A percentile compares a stretch with the other conserved stretches of the same genome.
Conservation (phyloP, 768 basidiomycete species). For the Suillus paluster region DNA sequence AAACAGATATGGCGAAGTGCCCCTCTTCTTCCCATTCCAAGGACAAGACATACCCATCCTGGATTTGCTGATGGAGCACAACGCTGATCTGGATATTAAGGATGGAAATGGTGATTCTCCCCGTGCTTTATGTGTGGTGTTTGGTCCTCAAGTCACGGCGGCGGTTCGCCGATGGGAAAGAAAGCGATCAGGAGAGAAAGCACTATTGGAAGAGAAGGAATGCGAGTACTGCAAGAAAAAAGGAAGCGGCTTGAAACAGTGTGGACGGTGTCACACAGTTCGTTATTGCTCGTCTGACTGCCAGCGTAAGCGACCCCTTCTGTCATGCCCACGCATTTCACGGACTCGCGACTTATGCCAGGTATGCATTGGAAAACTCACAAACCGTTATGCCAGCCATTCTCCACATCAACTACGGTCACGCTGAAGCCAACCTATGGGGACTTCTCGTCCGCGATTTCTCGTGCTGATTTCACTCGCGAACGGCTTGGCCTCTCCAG, state of each 20-base stretch:
- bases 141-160: conserved; percentile 51
- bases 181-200: conserved; percentile 48
- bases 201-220: conserved; percentile 43
- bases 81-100: conserved; percentile 46
- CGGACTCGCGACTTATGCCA: conserved; percentile 21
- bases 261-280: conserved; percentile 47
- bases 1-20: conserved; percentile 52
- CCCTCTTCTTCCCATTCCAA: conserved; percentile 41
- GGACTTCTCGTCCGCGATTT: conserved; percentile 18
- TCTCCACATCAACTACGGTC: conserved; percentile 46
- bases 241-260: conserved; percentile 43
- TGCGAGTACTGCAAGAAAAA: conserved; percentile 46
- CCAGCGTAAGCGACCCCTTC: conserved; percentile 47
- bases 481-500: conserved; percentile 31
- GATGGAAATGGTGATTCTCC: conserved; percentile 46
- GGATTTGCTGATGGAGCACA: conserved; percentile 53
- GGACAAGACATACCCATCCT: conserved; percentile 38
- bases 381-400: conserved; percentile 51
- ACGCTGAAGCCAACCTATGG: conserved; percentile 51
- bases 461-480: conserved; percentile 37
- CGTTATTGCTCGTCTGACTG: conserved; percentile 60
- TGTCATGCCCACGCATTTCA: not conserved
- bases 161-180: conserved; percentile 50
- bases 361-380: conserved; percentile 53
- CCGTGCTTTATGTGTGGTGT: conserved; percentile 31